Conservation (phyloP, 257 asterid genomes). For the Solanum lycopersicoides region DNA sequence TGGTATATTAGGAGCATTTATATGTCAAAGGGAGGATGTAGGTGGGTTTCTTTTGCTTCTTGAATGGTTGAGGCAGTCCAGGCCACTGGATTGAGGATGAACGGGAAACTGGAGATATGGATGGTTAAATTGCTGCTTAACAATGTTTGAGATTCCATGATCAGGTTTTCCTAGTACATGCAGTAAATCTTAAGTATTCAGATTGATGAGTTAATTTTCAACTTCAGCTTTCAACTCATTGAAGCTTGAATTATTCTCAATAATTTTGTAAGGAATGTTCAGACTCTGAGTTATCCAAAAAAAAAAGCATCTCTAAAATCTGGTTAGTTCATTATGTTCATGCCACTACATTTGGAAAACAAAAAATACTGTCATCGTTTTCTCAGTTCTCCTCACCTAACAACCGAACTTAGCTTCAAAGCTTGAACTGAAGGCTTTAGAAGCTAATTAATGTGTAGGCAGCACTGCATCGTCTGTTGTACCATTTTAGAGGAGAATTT, state of each 20-base stretch:
- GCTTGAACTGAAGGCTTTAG: neutral
- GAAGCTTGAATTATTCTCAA: neutral
- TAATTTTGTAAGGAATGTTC: neutral
- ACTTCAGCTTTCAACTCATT: neutral
- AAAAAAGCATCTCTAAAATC: neutral
- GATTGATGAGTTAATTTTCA: neutral
- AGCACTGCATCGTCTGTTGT: neutral
- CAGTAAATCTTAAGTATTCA: neutral
- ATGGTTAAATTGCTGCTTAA: neutral
- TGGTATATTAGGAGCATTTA: neutral
- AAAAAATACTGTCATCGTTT: neutral
- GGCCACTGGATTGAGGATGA: neutral
- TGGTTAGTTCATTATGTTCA: neutral
- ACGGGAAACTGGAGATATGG: neutral
- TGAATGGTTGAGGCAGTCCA: neutral
- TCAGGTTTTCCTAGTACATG: neutral
- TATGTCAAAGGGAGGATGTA: neutral
- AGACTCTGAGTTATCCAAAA: neutral
- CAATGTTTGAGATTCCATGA: neutral
- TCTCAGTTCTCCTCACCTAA: neutral
- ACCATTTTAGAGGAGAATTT: neutral
- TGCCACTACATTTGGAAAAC: neutral
- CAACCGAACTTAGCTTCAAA: neutral
- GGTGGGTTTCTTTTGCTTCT: neutral
- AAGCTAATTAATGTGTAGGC: neutral